Evolutionary conservation across 164 flowering plant species (phyloP).

Genomic region (Sextonia rubra): DNA sequence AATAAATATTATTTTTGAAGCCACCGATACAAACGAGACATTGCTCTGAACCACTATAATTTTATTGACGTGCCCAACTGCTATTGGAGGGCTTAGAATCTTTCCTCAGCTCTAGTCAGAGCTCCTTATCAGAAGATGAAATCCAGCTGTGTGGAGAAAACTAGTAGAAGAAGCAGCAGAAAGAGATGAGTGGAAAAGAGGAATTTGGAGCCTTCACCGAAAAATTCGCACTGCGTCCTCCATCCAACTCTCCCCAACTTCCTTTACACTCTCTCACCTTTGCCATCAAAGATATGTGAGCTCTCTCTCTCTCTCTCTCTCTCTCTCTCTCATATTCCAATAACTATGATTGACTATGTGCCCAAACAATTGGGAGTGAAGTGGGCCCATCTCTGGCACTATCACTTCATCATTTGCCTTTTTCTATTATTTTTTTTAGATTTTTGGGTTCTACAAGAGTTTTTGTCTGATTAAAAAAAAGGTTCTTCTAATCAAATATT

Average conservation of each 20-base stretch:
- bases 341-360: too few species aligned
- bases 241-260: conserved; percentile 29
- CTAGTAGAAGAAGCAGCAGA: neutral
- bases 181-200: conserved; percentile 21
- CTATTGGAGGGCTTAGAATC: too few species aligned
- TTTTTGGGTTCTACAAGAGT: neutral
- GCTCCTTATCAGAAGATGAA: too few species aligned
- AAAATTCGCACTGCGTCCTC: conserved; percentile 44
- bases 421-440: too few species aligned
- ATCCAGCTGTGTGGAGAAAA: neutral
- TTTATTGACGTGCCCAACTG: too few species aligned
- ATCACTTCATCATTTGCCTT: neutral
- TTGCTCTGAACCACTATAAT: too few species aligned
- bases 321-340: neutral
- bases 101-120: too few species aligned
- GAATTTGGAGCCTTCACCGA: conserved; percentile 79
- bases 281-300: conserved; percentile 84
- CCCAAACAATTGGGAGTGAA: too few species aligned
- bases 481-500: too few species aligned
- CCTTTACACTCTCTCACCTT: conserved; percentile 71
- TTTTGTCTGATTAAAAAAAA: neutral
- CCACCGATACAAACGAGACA: too few species aligned
- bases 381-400: neutral
- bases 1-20: too few species aligned
- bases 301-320: neutral